Evolutionary conservation across 1,284 basidiomycete genomes (phyloP).

Genomic region (Caloboletus firmus): DNA sequence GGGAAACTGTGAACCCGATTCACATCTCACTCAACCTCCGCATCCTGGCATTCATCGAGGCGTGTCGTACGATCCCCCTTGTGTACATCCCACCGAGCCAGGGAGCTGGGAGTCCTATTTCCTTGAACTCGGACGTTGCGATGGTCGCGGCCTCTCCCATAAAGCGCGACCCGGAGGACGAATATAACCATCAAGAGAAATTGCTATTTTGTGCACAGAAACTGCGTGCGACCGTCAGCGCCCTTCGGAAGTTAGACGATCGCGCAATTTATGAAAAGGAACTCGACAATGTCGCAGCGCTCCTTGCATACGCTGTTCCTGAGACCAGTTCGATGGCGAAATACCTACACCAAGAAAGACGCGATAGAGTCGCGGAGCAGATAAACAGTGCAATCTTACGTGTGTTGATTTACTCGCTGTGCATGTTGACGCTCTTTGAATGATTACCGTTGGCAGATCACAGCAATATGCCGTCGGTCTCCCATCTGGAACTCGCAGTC

Average conservation of each 20-base stretch:
- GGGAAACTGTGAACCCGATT: constrained; percentile 63
- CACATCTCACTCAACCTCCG: constrained; percentile 81
- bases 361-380: constrained; percentile 81
- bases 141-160: not conserved
- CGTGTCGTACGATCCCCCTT: constrained; percentile 70
- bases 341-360: constrained; percentile 70
- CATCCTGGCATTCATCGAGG: constrained; percentile 81
- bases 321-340: constrained; percentile 66
- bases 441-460: constrained; percentile 44
- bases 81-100: constrained; percentile 34
- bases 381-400: constrained; percentile 83
- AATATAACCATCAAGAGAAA: constrained; percentile 38
- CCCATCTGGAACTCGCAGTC: constrained; percentile 58
- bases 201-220: constrained; percentile 62
- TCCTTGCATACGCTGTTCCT: constrained; percentile 76
- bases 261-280: constrained; percentile 64
- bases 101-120: constrained; percentile 3
- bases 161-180: constrained; percentile 30
- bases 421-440: not conserved
- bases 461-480: constrained; percentile 50
- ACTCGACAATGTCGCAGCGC: constrained; percentile 66
- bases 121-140: constrained; percentile 8
- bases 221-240: constrained; percentile 54
- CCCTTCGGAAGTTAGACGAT: constrained; percentile 53
- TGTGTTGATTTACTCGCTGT: constrained; percentile 39